A percentile compares a stretch with the other conserved stretches of the same genome.
Evolutionary conservation across 1,139 yeast genomes (phyloP).

Genomic region (Suhomyces atakaporum): DNA sequence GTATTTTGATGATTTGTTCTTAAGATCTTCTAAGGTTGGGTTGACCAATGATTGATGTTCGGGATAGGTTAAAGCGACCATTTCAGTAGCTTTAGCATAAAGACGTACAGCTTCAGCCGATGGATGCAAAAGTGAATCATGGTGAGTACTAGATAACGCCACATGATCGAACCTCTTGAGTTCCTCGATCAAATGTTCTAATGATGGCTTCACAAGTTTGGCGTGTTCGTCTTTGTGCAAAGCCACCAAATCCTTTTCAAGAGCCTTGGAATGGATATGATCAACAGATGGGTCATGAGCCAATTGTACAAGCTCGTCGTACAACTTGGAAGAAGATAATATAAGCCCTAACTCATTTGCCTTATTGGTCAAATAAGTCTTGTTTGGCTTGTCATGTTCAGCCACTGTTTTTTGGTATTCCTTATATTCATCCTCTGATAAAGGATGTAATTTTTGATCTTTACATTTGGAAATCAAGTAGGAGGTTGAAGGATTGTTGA

Average conservation of each 20-base stretch:
- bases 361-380: constrained; percentile 22
- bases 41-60: constrained; percentile 34
- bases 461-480: constrained; percentile 31
- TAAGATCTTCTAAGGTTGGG: constrained; percentile 26
- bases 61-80: constrained; percentile 30
- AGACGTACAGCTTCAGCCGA: constrained; percentile 29
- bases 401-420: constrained; percentile 25
- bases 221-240: constrained; percentile 9
- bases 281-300: constrained; percentile 28
- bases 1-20: constrained; percentile 15
- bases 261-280: constrained; percentile 19
- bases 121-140: constrained; percentile 21
- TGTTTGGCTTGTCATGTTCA: constrained; percentile 34
- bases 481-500: constrained; percentile 29
- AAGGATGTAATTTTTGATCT: constrained; percentile 25
- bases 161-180: constrained; percentile 9
- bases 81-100: constrained; percentile 32
- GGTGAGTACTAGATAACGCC: constrained; percentile 5
- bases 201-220: constrained; percentile 9
- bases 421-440: constrained; percentile 26
- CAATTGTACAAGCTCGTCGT: constrained; percentile 30
- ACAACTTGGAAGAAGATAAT: constrained; percentile 30
- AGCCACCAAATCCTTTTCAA: constrained; percentile 8
- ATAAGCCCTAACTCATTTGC: constrained; percentile 36
- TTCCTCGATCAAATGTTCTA: constrained; percentile 2